phyloP scores from a whole-genome alignment of 2,329 filamentous ascomycete species.

The Aspergillus flavus region DNA sequence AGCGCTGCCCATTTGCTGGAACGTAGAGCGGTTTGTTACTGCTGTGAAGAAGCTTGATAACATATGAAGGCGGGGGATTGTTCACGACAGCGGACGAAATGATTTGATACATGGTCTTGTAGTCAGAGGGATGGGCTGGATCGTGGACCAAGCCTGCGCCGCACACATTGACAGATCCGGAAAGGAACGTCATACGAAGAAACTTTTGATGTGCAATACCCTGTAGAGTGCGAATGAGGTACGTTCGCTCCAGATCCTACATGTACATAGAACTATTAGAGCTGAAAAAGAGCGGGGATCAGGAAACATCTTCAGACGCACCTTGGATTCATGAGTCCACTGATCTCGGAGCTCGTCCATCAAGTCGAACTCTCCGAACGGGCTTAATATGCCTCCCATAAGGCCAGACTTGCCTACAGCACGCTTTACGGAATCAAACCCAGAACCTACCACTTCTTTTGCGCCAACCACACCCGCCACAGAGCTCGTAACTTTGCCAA shows the following conservation, averaged over 20 bases:
- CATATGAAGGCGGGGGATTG: slow-evolving; percentile 78
- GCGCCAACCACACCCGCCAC: slow-evolving; percentile 95
- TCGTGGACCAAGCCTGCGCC: slow-evolving; percentile 95
- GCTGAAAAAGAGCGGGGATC: not conserved
- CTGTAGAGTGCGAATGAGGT: slow-evolving; percentile 92
- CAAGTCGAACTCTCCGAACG: slow-evolving; percentile 94
- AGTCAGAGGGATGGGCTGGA: slow-evolving; percentile 83
- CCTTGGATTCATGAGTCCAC: slow-evolving; percentile 97
- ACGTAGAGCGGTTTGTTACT: slow-evolving; percentile 91
- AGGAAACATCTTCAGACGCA: slow-evolving; percentile 32
- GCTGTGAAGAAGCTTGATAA: slow-evolving; percentile 86
- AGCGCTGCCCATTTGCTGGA: slow-evolving; percentile 79
- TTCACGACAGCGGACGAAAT: slow-evolving; percentile 93
- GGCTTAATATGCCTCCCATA: slow-evolving; percentile 93
- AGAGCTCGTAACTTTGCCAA: slow-evolving; percentile 92
- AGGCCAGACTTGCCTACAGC: slow-evolving; percentile 92
- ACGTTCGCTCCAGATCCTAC: slow-evolving; percentile 89
- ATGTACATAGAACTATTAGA: not conserved
- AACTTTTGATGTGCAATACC: slow-evolving; percentile 94
- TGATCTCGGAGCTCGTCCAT: slow-evolving; percentile 92
- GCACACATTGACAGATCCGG: slow-evolving; percentile 83
- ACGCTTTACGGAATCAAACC: slow-evolving; percentile 93
- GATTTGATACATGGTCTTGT: slow-evolving; percentile 99
- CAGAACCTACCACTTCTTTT: slow-evolving; percentile 87
- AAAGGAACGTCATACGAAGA: slow-evolving; percentile 94